Evolutionary conservation across 306 rosid genomes (phyloP).

Genomic region (Cicer bijugum): DNA sequence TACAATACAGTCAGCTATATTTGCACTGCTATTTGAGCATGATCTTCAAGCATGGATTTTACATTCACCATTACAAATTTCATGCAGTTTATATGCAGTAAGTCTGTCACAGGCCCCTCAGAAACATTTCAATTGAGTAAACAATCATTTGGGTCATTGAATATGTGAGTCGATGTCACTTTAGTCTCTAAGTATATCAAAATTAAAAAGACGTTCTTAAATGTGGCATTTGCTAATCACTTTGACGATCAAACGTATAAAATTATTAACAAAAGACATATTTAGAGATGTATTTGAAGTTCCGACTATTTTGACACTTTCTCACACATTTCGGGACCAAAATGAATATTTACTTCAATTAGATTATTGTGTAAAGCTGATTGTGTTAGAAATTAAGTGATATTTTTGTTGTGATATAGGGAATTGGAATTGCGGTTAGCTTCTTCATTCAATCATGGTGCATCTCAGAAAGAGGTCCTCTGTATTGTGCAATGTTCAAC

Average conservation of each 20-base stretch:
- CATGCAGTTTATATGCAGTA: constrained; percentile 70
- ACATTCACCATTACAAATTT: constrained; percentile 53
- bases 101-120: constrained; percentile 35
- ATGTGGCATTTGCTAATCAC: no score
- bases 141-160: neutral
- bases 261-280: no score
- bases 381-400: no score
- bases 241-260: no score
- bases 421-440: constrained; percentile 61
- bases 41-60: constrained; percentile 55
- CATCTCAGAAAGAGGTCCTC: constrained; percentile 67
- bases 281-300: no score
- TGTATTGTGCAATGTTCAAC: constrained; percentile 71
- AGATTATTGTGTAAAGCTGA: no score
- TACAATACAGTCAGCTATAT: constrained; percentile 51
- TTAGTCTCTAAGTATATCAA: no score
- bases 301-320: no score
- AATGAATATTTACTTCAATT: no score
- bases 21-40: constrained; percentile 53
- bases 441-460: constrained; percentile 71
- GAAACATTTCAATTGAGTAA: neutral
- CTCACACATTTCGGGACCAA: no score
- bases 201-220: no score
- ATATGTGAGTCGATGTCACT: no score
- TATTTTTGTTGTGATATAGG: constrained; percentile 48